Base-by-base conservation (phyloP, 2,329 filamentous ascomycete species). In the Clonostachys rhizophaga region DNA sequence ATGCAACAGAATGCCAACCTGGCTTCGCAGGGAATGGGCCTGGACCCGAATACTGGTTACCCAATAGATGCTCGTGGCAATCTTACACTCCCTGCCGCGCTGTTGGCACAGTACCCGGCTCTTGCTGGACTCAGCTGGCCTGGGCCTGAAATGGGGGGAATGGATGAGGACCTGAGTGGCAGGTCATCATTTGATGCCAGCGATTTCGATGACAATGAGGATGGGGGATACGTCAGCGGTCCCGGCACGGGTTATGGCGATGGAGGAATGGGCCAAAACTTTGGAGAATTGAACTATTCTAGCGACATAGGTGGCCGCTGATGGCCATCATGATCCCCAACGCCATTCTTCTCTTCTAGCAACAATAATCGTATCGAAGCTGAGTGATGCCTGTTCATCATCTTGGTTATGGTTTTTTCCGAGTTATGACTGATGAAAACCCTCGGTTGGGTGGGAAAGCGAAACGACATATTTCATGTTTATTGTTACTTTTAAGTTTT, bases 31-130 rank as follows among this genome's bases (percentile, higher is more conserved):
- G 34, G 52, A 73, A 81, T 66, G 12, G 54, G 50, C 48, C 75
- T 87, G 60, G 82, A 86, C 40, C 71, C 79, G 40, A 76, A 76
- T 55, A 73, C 77, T 8, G 76, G 78, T 50, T 83, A 74, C 65
- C 79, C 69, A 2, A 75, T 83, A 56, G 79, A 83, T 54, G 60
- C 75, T 4, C 68, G 69, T 45, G 75, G 76, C 46, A 74, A 78
- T 49, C 89, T 87, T 61, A 74, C 79, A 36, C 76, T 97, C n/a
- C 94, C 94, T 2, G 88, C 89, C 5, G 92, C 92, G 2, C 72
- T 99, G 44, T 72, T 97, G 37, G 87, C 88, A 16, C 94, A 97
- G 60, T 97, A 96, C 65, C 94, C 94, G 12, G 91, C 90, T 5
- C 72, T 99, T n/a, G 91, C 91, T 20, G 87, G 85, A 46, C 79